Conservation (phyloP, 345 rosid genomes). For the Camelina laxa region DNA sequence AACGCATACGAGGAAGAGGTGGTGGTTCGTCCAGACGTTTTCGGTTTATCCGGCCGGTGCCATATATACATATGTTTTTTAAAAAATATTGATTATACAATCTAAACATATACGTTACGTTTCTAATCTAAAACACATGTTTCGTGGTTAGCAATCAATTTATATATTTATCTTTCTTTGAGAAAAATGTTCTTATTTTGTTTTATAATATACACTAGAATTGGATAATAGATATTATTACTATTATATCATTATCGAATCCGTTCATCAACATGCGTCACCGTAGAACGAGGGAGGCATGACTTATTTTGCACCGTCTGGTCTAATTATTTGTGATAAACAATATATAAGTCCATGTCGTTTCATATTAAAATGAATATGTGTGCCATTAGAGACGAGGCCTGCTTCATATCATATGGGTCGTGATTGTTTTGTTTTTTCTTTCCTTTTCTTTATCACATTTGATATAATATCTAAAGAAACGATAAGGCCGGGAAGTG, state of each 20-base stretch:
- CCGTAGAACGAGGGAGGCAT: constrained; percentile 41
- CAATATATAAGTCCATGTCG: neutral
- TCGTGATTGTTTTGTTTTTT: neutral
- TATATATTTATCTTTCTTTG: constrained; percentile 8
- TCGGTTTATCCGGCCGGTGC: neutral
- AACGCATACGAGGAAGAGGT: too few species aligned
- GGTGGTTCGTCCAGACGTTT: too few species aligned
- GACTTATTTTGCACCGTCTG: constrained; percentile 32
- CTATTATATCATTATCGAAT: constrained; percentile 1
- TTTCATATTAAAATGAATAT: constrained; percentile 14
- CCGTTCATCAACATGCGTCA: constrained; percentile 34
- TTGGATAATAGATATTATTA: neutral
- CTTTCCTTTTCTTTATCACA: neutral
- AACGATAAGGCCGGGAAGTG: neutral
- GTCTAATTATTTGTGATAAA: constrained; percentile 17
- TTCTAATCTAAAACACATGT: constrained; percentile 20
- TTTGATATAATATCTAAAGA: neutral
- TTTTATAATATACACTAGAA: neutral
- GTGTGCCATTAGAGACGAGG: constrained; percentile 15
- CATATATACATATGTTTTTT: neutral
- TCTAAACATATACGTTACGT: constrained; percentile 11
- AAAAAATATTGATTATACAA: neutral
- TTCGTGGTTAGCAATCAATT: constrained; percentile 17
- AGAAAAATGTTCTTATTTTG: neutral
- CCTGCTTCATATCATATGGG: constrained; percentile 24